Evolutionary conservation across 2,329 filamentous ascomycete genomes (phyloP).

Genomic region (Aplosporella prunicola): DNA sequence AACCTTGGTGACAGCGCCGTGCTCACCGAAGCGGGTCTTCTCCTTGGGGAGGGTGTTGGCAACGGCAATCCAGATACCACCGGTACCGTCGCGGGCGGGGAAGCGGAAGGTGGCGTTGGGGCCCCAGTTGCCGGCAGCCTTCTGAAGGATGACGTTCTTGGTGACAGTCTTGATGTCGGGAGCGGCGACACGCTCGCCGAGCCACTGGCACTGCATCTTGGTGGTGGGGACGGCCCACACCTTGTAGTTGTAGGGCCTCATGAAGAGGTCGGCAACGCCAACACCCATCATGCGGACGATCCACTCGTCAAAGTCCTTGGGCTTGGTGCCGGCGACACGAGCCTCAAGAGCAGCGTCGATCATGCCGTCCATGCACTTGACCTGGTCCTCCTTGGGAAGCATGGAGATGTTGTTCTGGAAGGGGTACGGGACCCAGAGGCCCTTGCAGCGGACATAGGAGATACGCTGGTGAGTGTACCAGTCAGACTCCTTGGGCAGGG

Average conservation of each 20-base stretch:
- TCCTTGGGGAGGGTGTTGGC: slow-evolving; percentile 85
- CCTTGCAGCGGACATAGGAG: slow-evolving; percentile 97
- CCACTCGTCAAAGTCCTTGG: slow-evolving; percentile 97
- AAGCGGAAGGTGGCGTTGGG: slow-evolving; percentile 98
- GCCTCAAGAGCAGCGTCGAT: slow-evolving; percentile 87
- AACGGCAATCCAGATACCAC: slow-evolving; percentile 98
- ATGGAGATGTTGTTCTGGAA: slow-evolving; percentile 99
- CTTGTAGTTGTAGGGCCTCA: slow-evolving; percentile 99
- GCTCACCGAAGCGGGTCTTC: slow-evolving; percentile 82
- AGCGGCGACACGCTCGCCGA: slow-evolving; percentile 95
- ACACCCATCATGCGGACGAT: slow-evolving; percentile 85
- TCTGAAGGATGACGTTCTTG: slow-evolving; percentile 90
- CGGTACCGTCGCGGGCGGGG: slow-evolving; percentile 88
- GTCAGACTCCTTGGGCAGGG: slow-evolving; percentile 83
- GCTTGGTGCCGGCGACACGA: slow-evolving; percentile 81
- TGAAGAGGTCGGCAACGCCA: slow-evolving; percentile 90
- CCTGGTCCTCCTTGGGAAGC: slow-evolving; percentile 94
- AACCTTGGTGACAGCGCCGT: slow-evolving; percentile 75
- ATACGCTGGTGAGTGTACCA: slow-evolving; percentile 98
- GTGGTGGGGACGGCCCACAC: slow-evolving; percentile 98
- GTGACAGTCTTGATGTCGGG: slow-evolving; percentile 91
- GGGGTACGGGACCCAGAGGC: slow-evolving; percentile 93
- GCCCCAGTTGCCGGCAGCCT: slow-evolving; percentile 94
- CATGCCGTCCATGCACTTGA: slow-evolving; percentile 86
- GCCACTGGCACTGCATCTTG: slow-evolving; percentile 99